Base-by-base conservation (phyloP, 108 stramenopile genomes). In the Bacterosira constricta region DNA sequence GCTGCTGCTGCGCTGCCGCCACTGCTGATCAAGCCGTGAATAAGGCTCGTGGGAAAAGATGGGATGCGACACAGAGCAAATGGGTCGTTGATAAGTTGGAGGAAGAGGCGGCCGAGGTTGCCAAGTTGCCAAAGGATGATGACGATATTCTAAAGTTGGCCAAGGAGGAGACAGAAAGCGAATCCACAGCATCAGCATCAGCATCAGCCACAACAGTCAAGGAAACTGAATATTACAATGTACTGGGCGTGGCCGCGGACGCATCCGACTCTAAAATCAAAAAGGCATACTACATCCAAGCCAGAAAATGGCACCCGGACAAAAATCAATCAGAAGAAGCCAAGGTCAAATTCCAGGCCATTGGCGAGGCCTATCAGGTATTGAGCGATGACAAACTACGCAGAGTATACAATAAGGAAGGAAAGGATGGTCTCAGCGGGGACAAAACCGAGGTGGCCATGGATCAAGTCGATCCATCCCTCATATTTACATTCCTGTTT, bases 221-320 rank as follows among this genome's bases (percentile, higher is more conserved):
- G 35, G 66, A 73, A 20, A 73, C 65, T 7, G 63, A 63, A 31
- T 84, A 81, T 63, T 90, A 90, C 66, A 85, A 90, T 55, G 59
- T 72, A n/a, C 63, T 92, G 13, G 84, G 75, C 18, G 79, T 90
- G 7, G n/a, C 79, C 0, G 36, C 81, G 6, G 77, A 80, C 60
- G 87, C 90, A 4, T 36, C 66, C 8, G 67, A 73, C 47, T 73
- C 68, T 7, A 78, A 81, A 30, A 93, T 96, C 57, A 91, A 90
- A 59, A 89, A 88, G 58, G 87, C 86, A 1, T 96, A 96, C 79
- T 89, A 86, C 73, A 67, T 75, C 32, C 49, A 77, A 21, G 93
- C 92, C 23, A 71, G 89, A 20, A 90, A 91, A 57, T 86, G 57
- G 42, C 92, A 93, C 54, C 91, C 91, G 0, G 90, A 91, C 60